phyloP scores from a whole-genome alignment of 2,329 filamentous ascomycete species.

The Drechslera avenae region DNA sequence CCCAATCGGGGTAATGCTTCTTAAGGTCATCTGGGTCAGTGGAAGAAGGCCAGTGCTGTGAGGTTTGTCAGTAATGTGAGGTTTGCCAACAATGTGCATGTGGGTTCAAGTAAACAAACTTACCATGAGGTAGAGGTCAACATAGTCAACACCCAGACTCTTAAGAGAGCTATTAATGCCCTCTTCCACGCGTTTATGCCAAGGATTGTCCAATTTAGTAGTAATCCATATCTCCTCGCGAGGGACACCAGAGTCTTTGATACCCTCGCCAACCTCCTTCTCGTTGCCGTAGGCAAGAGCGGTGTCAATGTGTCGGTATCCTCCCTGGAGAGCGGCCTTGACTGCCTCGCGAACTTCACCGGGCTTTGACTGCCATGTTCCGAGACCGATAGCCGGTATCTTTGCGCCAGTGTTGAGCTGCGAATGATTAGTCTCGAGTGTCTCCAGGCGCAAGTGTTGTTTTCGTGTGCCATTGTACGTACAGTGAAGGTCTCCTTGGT shows the following conservation, averaged over 20 bases:
- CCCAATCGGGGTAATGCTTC: conserved; percentile 77
- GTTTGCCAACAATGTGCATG: too few species aligned
- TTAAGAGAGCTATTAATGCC: conserved; percentile 66
- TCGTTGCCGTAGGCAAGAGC: conserved; percentile 82
- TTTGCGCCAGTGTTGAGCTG: conserved; percentile 65
- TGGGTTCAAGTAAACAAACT: background rate
- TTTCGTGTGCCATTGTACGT: background rate
- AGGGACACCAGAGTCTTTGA: conserved; percentile 68
- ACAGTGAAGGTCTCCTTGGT: conserved; percentile 45
- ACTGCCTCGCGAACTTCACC: conserved; percentile 73
- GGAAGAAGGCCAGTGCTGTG: conserved; percentile 65
- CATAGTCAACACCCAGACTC: conserved; percentile 67
- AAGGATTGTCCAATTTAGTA: conserved; percentile 82
- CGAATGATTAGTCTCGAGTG: conserved; percentile 8
- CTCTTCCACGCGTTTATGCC: conserved; percentile 65
- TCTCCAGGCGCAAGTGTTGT: background rate
- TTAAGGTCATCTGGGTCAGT: conserved; percentile 65
- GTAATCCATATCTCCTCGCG: conserved; percentile 75
- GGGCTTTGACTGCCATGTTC: conserved; percentile 78
- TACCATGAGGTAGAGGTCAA: conserved; percentile 71
- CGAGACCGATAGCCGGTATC: conserved; percentile 77
- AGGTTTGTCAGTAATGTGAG: conserved; percentile 2
- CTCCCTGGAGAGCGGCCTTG: conserved; percentile 67
- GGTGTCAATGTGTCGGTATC: conserved; percentile 79
- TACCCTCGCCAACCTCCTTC: conserved; percentile 71